Conservation (phyloP, 2,329 filamentous ascomycete genomes). For the Xylariales sp. region DNA sequence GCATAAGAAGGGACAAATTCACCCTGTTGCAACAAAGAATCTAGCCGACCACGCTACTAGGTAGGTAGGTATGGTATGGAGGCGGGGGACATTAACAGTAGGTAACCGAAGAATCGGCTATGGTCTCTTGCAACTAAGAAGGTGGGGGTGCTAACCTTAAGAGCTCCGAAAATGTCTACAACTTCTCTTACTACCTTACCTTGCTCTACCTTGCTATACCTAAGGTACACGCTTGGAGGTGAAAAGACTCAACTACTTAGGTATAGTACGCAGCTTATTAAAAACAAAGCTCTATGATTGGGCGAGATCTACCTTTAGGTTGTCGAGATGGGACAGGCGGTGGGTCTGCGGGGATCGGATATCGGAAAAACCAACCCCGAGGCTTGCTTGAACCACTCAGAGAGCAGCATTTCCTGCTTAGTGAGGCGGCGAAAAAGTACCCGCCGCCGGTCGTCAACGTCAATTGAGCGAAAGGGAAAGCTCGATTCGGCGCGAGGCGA, state of each 20-base stretch:
- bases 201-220: too few species aligned
- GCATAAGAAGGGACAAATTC: not conserved
- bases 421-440: slow-evolving; percentile 35
- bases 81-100: not conserved
- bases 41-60: slow-evolving; percentile 5
- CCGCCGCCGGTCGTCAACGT: slow-evolving; percentile 38
- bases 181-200: not conserved
- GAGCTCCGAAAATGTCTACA: not conserved
- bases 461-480: slow-evolving; percentile 36
- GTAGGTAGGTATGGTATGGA: too few species aligned
- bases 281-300: slow-evolving; percentile 19
- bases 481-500: slow-evolving; percentile 37
- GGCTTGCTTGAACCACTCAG: slow-evolving; percentile 33
- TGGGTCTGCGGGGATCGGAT: slow-evolving; percentile 1
- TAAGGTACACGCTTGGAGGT: too few species aligned
- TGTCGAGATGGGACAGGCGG: not conserved
- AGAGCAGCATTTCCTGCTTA: slow-evolving; percentile 39
- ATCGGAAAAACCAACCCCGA: slow-evolving; percentile 29
- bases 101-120: not conserved
- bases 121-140: not conserved
- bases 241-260: not conserved
- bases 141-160: too few species aligned
- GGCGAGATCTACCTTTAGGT: not conserved
- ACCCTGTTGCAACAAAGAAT: not conserved
- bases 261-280: not conserved